These are phyloP conservation scores for Xylaria sp. DNA, from an alignment of 2,329 filamentous ascomycete species.

Conservation along the genomic window DNA sequence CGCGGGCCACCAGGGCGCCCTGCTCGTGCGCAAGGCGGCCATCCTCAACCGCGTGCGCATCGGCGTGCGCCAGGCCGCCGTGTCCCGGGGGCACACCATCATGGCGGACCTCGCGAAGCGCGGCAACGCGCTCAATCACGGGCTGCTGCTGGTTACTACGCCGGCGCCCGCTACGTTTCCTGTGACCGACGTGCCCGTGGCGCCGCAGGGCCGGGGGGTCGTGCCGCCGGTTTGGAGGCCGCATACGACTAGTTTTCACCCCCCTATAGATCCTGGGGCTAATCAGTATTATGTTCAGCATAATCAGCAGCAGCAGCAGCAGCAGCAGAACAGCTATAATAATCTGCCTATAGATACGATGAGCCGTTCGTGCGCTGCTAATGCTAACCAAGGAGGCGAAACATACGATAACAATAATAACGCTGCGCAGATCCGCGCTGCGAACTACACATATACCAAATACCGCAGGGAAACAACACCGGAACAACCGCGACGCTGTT, in stretches of 20 bases:
- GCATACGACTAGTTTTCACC: conserved; percentile 43
- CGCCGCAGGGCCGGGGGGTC: neutral
- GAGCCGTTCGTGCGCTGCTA: neutral
- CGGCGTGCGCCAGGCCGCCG: conserved; percentile 56
- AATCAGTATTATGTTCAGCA: neutral
- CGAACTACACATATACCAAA: neutral
- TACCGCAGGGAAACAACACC: neutral
- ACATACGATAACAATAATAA: neutral
- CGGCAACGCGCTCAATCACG: conserved; percentile 52
- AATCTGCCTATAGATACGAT: neutral
- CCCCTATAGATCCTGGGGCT: conserved; percentile 12
- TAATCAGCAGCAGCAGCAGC: neutral
- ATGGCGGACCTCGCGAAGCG: conserved; percentile 51
- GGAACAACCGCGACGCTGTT: conserved; percentile 2
- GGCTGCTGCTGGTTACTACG: conserved; percentile 49
- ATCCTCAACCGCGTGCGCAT: conserved; percentile 71
- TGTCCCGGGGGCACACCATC: conserved; percentile 47
- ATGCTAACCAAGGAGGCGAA: neutral
- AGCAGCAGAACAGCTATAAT: neutral
- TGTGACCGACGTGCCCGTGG: neutral
- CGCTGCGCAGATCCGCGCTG: neutral
- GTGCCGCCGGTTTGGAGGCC: conserved; percentile 45
- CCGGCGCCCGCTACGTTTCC: conserved; percentile 34
- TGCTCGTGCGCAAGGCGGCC: conserved; percentile 69
- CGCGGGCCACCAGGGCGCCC: conserved; percentile 57